A percentile compares a stretch with the other conserved stretches of the same genome.
These are phyloP conservation scores for Postia placenta DNA, from an alignment of 768 basidiomycete genomes.

Conservation along the genomic window DNA sequence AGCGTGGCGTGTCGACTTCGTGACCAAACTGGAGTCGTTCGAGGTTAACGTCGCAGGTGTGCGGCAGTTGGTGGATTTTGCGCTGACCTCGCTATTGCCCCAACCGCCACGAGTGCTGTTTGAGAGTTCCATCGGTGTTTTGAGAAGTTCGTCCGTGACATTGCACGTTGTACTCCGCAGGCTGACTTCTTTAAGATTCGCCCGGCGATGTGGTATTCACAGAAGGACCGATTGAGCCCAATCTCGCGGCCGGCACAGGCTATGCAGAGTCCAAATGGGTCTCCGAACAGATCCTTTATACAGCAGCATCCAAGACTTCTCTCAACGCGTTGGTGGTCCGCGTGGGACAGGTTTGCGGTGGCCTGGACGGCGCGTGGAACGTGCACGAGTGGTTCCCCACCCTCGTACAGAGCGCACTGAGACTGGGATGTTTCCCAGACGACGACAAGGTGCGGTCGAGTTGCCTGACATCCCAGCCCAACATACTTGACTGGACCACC, in stretches of 20 bases:
- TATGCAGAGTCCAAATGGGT: constrained; percentile 36
- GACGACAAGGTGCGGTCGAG: too few relatives aligned
- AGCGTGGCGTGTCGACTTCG: constrained; percentile 37
- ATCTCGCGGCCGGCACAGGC: constrained; percentile 14
- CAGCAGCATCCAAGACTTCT: constrained; percentile 22
- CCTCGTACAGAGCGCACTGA: constrained; percentile 21
- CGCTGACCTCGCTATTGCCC: too few relatives aligned
- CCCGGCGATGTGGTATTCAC: too few relatives aligned
- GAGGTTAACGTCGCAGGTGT: constrained; percentile 28
- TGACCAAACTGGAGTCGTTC: constrained; percentile 30
- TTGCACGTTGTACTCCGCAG: too few relatives aligned
- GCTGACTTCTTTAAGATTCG: too few relatives aligned
- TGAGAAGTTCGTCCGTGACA: too few relatives aligned
- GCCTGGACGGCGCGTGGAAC: constrained; percentile 36
- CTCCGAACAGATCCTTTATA: constrained; percentile 30
- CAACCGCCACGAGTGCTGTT: too few relatives aligned
- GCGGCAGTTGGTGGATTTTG: neutral
- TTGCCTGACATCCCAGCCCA: too few relatives aligned
- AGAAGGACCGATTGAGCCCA: too few relatives aligned
- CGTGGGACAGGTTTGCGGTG: constrained; percentile 38
- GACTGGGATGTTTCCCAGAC: neutral
- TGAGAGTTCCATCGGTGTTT: constrained; percentile 20
- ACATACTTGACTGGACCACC: too few relatives aligned
- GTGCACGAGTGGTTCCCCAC: constrained; percentile 38
- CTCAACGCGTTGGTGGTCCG: constrained; percentile 31